phyloP scores from a whole-genome alignment of 2,329 filamentous ascomycete genomes.

The Zasmidium citrigriseum region DNA sequence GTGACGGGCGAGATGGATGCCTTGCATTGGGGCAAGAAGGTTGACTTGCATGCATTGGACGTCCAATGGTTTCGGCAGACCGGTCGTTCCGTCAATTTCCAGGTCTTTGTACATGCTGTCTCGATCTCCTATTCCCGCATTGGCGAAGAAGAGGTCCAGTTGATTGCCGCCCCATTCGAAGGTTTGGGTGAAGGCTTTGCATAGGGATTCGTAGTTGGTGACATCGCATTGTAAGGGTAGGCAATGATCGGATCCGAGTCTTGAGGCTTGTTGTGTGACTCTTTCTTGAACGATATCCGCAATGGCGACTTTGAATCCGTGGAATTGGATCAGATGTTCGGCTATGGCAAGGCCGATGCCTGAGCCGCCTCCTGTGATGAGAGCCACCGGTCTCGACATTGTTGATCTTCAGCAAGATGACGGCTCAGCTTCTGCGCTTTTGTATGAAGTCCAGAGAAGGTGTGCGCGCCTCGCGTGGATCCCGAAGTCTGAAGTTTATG shows the following conservation, averaged over 20 bases:
- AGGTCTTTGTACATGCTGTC: conserved; percentile 41
- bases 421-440: too few species aligned
- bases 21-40: conserved; percentile 44
- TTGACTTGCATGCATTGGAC: conserved; percentile 43
- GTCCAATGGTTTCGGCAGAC: conserved; percentile 37
- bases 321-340: conserved; percentile 24
- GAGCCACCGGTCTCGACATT: conserved; percentile 21
- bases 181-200: conserved; percentile 40
- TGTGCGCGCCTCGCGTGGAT: not conserved
- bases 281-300: conserved; percentile 19
- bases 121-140: conserved; percentile 46
- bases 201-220: conserved; percentile 41
- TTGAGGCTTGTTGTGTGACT: conserved; percentile 13
- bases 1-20: conserved; percentile 45
- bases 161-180: conserved; percentile 44
- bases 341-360: conserved; percentile 28
- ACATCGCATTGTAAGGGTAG: conserved; percentile 36
- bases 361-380: conserved; percentile 24
- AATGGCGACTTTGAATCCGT: conserved; percentile 24
- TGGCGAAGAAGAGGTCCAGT: conserved; percentile 45
- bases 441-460: too few species aligned
- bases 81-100: conserved; percentile 26
- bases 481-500: not conserved
- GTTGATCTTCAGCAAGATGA: too few species aligned
- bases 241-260: conserved; percentile 20